Evolutionary conservation across 176 grass and related monocot species (phyloP).

Genomic region (Tillandsia fasciculata): DNA sequence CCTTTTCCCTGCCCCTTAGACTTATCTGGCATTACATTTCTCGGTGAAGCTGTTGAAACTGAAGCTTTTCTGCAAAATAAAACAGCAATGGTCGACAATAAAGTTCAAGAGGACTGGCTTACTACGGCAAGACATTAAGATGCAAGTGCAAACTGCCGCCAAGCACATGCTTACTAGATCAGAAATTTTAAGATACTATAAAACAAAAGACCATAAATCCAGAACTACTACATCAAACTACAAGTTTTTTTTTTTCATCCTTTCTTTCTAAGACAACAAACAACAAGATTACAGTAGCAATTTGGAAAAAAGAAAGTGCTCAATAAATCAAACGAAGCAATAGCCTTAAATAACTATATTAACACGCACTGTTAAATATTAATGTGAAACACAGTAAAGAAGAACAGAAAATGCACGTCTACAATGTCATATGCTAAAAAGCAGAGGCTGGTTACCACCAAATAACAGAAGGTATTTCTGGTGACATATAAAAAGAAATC

Average conservation of each 20-base stretch:
- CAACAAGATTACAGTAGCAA: not conserved
- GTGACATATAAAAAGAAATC: too few species aligned
- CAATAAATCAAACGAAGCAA: too few species aligned
- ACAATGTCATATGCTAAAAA: too few species aligned
- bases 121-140: not conserved
- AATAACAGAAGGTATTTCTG: too few species aligned
- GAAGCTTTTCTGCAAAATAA: conserved; percentile 51
- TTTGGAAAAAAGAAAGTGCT: too few species aligned
- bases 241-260: not conserved
- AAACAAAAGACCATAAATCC: not conserved
- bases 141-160: not conserved
- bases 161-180: not conserved
- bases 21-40: conserved; percentile 59
- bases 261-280: not conserved
- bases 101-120: too few species aligned
- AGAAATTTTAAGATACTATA: not conserved
- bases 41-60: conserved; percentile 44
- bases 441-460: too few species aligned
- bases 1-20: conserved; percentile 71
- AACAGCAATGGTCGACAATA: not conserved
- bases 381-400: too few species aligned
- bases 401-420: too few species aligned
- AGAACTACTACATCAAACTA: not conserved
- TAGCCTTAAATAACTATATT: too few species aligned
- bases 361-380: too few species aligned